Evolutionary conservation across 805 yeast genomes (phyloP).

Genomic region (Candida pini): DNA sequence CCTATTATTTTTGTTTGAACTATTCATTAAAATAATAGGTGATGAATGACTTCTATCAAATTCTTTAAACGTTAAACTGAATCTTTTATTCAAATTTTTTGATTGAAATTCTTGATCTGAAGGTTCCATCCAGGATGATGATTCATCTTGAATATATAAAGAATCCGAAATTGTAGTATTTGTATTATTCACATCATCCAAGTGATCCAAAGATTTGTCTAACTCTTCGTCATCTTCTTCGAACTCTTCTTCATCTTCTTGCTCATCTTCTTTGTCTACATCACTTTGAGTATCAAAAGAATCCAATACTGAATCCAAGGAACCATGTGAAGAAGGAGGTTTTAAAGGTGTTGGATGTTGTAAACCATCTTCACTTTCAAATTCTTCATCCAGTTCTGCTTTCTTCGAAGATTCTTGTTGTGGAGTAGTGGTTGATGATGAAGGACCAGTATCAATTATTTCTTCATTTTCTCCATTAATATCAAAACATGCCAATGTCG

Average conservation of each 20-base stretch:
- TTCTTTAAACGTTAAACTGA: conserved; percentile 22
- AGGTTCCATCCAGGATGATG: conserved; percentile 52
- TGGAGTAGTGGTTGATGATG: not conserved
- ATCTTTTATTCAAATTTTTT: conserved; percentile 15
- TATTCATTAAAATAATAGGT: not conserved
- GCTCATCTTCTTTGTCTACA: conserved; percentile 9
- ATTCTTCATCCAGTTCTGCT: not conserved
- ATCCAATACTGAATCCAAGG: conserved; percentile 24
- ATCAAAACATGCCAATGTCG: conserved; percentile 32
- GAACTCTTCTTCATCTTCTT: conserved; percentile 2
- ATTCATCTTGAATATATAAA: conserved; percentile 34
- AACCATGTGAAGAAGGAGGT: conserved; percentile 19
- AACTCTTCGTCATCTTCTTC: conserved; percentile 2
- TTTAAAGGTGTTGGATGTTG: conserved; percentile 21
- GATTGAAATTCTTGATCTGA: conserved; percentile 12
- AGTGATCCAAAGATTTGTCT: conserved; percentile 2
- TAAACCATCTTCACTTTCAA: no score
- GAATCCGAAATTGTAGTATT: conserved; percentile 19
- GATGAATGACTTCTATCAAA: conserved; percentile 11
- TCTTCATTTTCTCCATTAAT: conserved; percentile 14
- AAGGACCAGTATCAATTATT: not conserved
- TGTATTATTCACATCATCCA: not conserved
- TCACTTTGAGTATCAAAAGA: conserved; percentile 15
- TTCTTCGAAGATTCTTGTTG: not conserved
- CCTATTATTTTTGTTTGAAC: not conserved